Conservation (phyloP, 371 early-diverging fungal species). For the Batkoa obscura region DNA sequence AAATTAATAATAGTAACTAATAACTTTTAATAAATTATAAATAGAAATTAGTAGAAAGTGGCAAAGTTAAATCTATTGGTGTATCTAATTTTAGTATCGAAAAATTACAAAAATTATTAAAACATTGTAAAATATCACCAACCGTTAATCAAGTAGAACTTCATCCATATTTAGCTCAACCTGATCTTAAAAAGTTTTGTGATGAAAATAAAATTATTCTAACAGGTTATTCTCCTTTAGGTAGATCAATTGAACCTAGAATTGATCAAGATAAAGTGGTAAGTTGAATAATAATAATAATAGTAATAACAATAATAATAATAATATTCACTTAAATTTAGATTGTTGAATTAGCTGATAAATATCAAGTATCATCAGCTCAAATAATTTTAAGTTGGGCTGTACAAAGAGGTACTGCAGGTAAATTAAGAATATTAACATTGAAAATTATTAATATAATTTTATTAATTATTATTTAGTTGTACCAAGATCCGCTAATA, state of each 20-base stretch:
- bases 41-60: conserved; percentile 33
- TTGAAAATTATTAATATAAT: not conserved
- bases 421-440: not conserved
- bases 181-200: conserved; percentile 45
- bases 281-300: not conserved
- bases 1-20: too few species aligned
- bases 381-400: conserved; percentile 62
- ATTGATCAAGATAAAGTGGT: not conserved
- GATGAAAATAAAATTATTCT: conserved; percentile 41
- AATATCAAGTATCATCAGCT: conserved; percentile 41
- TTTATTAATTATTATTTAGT: not conserved
- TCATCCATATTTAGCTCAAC: conserved; percentile 71
- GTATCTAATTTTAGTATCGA: conserved; percentile 42
- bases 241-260: conserved; percentile 7
- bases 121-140: conserved; percentile 49
- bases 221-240: conserved; percentile 76
- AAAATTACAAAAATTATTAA: conserved; percentile 43
- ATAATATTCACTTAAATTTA: not conserved
- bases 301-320: not conserved
- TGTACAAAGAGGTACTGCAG: conserved; percentile 36
- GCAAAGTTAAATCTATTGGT: conserved; percentile 35
- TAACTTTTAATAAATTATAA: conserved; percentile 35
- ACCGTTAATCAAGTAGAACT: conserved; percentile 78
- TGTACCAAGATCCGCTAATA: not conserved
- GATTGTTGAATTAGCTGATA: conserved; percentile 32